A percentile compares a stretch with the other conserved stretches of the same genome.
These are phyloP conservation scores for Asclepias syriaca DNA, from an alignment of 257 asterid genomes.

Conservation along the genomic window DNA sequence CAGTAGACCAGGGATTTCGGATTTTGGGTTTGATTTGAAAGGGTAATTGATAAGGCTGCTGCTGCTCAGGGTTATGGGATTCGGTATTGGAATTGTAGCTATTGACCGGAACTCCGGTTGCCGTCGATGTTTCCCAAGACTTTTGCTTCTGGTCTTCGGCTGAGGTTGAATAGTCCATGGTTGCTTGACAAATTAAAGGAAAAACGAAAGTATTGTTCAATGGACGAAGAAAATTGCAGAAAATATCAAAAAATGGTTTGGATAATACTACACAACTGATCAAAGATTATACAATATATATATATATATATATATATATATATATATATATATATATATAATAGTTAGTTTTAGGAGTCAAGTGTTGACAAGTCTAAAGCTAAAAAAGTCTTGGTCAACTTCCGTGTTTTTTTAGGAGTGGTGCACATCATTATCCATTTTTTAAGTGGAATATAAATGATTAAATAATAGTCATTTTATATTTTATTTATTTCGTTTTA, in stretches of 20 bases:
- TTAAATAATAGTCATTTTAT: too few relatives aligned
- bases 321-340: not conserved
- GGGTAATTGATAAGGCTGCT: conserved; percentile 4
- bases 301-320: not conserved
- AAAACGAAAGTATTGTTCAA: not conserved
- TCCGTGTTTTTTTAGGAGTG: not conserved
- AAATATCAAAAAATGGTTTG: not conserved
- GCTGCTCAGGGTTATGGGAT: conserved; percentile 15
- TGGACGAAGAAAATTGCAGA: not conserved
- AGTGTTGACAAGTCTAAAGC: not conserved
- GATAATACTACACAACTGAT: not conserved
- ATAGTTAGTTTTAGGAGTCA: not conserved
- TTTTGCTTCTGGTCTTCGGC: conserved; percentile 4
- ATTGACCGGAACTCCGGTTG: conserved; percentile 38
- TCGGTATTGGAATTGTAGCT: conserved; percentile 13
- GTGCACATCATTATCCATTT: too few relatives aligned
- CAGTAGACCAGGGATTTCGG: conserved; percentile 67
- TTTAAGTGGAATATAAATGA: too few relatives aligned
- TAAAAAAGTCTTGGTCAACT: not conserved
- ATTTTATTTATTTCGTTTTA: too few relatives aligned
- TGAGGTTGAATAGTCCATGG: conserved; percentile 7
- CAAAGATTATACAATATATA: not conserved
- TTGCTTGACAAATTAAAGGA: not conserved
- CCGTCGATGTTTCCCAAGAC: conserved; percentile 1
- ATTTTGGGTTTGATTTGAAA: conserved; percentile 28